Evolutionary conservation across 345 rosid species (phyloP).

Genomic region (Populus deltoides): DNA sequence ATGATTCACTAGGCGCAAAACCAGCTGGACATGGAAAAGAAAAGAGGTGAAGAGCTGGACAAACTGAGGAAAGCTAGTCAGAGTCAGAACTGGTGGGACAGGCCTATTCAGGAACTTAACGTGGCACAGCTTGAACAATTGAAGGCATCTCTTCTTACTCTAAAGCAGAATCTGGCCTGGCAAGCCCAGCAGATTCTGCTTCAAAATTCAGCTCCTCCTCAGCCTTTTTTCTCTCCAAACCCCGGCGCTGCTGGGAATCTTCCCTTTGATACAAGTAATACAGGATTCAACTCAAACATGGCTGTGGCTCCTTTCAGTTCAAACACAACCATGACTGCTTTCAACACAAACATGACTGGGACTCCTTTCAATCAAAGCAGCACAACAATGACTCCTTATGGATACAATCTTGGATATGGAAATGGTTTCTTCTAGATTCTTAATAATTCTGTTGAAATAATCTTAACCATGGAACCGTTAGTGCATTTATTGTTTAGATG

Average conservation of each 20-base stretch:
- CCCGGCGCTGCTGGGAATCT: background rate
- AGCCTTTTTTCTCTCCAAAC: background rate
- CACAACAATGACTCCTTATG: background rate
- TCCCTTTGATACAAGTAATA: slow-evolving; percentile 6
- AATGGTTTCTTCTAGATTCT: background rate
- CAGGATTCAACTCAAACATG: background rate
- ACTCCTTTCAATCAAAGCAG: background rate
- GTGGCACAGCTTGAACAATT: slow-evolving; percentile 35
- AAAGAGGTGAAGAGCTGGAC: slow-evolving; percentile 38
- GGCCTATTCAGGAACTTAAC: slow-evolving; percentile 31
- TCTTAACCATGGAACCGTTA: background rate
- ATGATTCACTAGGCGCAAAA: slow-evolving; percentile 3
- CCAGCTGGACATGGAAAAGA: slow-evolving; percentile 49
- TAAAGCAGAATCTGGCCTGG: slow-evolving; percentile 33
- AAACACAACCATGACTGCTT: background rate
- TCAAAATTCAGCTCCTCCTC: slow-evolving; percentile 12
- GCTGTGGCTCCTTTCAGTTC: too few species aligned
- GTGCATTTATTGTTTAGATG: background rate
- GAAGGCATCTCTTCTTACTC: slow-evolving; percentile 29
- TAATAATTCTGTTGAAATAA: background rate
- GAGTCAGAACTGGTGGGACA: slow-evolving; percentile 49
- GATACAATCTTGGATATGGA: background rate
- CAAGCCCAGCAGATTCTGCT: slow-evolving; percentile 33
- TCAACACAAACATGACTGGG: background rate
- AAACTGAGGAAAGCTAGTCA: slow-evolving; percentile 21